A percentile compares a stretch with the other conserved stretches of the same genome.
Evolutionary conservation across 2,329 filamentous ascomycete species (phyloP).

Genomic region (Clarireedia hainanense): DNA sequence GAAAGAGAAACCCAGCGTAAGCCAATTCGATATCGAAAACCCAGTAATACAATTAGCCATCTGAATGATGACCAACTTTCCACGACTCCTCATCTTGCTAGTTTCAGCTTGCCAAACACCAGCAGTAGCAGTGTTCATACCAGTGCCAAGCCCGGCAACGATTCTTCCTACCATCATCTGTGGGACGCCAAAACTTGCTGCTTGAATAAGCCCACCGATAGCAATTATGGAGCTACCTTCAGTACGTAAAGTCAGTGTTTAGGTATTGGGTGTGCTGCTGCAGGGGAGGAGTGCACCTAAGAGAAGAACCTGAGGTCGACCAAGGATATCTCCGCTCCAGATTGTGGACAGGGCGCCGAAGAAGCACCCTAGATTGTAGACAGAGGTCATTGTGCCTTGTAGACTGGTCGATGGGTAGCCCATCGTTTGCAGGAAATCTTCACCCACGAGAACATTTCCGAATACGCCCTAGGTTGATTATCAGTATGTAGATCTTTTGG

Average conservation of each 20-base stretch:
- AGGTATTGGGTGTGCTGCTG: no score
- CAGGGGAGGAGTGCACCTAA: constrained; percentile 25
- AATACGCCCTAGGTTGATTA: constrained; percentile 24
- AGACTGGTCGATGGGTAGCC: neutral
- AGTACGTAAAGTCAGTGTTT: no score
- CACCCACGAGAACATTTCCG: constrained; percentile 36
- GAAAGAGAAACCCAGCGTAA: constrained; percentile 51
- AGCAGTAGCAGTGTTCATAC: constrained; percentile 40
- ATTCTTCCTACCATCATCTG: constrained; percentile 46
- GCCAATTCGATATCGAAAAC: constrained; percentile 40
- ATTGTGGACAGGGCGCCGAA: constrained; percentile 33
- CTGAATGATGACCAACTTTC: constrained; percentile 53
- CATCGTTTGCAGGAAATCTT: constrained; percentile 36
- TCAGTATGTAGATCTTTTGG: neutral
- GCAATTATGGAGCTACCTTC: constrained; percentile 45
- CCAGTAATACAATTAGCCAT: constrained; percentile 49
- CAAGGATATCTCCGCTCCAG: constrained; percentile 42
- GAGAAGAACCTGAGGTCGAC: constrained; percentile 48
- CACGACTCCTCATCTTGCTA: constrained; percentile 47
- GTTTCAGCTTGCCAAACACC: constrained; percentile 56
- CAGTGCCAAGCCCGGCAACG: constrained; percentile 43
- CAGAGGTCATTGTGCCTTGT: neutral
- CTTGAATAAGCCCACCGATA: constrained; percentile 42
- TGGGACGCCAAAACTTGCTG: constrained; percentile 35
- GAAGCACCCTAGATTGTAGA: constrained; percentile 39